Percentiles rank a stretch among this genome's conserved stretches.
Evolutionary conservation across 306 rosid genomes (phyloP).

Genomic region (Elaeagnus macrophylla): DNA sequence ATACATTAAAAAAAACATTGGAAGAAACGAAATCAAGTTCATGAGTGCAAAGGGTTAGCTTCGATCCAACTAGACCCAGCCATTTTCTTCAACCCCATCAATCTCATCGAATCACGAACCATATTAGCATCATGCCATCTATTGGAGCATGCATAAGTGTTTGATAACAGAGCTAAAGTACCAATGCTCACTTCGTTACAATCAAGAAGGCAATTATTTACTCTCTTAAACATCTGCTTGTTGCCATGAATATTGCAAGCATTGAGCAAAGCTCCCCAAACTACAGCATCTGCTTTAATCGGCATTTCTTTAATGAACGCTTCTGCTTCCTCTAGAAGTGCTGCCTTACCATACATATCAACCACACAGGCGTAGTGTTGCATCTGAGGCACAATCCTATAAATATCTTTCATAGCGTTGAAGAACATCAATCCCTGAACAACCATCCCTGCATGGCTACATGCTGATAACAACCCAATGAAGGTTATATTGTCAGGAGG

Average conservation of each 20-base stretch:
- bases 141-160: slow-evolving; percentile 48
- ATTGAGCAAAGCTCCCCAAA: slow-evolving; percentile 69
- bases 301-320: slow-evolving; percentile 34
- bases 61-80: slow-evolving; percentile 61
- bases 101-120: slow-evolving; percentile 48
- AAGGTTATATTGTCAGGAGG: slow-evolving; percentile 60
- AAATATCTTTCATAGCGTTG: slow-evolving; percentile 48
- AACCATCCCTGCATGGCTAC: slow-evolving; percentile 51
- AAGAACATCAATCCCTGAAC: slow-evolving; percentile 39
- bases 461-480: slow-evolving; percentile 54
- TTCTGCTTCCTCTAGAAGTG: slow-evolving; percentile 55
- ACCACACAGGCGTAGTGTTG: slow-evolving; percentile 31
- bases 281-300: slow-evolving; percentile 28
- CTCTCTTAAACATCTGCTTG: slow-evolving; percentile 43
- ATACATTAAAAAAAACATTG: too few relatives aligned
- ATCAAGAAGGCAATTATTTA: slow-evolving; percentile 25
- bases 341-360: slow-evolving; percentile 45
- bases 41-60: slow-evolving; percentile 11
- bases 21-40: too few relatives aligned
- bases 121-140: slow-evolving; percentile 61
- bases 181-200: slow-evolving; percentile 35
- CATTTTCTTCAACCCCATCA: slow-evolving; percentile 42
- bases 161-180: slow-evolving; percentile 57
- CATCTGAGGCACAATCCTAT: slow-evolving; percentile 22
- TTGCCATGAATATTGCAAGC: slow-evolving; percentile 63